phyloP scores from a whole-genome alignment of 2,329 filamentous ascomycete genomes.

The Teratosphaeria viscida region DNA sequence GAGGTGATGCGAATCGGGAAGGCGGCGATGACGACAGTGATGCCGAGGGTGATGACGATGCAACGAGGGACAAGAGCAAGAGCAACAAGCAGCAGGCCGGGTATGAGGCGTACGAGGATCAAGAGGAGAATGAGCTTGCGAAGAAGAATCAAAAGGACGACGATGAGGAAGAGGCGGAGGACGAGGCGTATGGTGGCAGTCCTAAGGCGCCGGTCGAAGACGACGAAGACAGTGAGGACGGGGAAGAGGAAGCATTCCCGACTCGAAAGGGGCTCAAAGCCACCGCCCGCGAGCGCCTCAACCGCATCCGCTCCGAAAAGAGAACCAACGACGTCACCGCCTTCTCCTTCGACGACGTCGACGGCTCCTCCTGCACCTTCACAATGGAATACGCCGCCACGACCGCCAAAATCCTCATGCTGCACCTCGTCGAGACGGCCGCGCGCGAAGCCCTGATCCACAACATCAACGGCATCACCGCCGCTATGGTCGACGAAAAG shows the following conservation, averaged over 20 bases:
- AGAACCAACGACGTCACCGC: slow-evolving; percentile 54
- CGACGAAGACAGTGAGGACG: slow-evolving; percentile 10
- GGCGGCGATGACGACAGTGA: slow-evolving; percentile 62
- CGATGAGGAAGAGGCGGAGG: slow-evolving; percentile 51
- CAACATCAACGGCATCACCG: slow-evolving; percentile 66
- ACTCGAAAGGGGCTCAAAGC: slow-evolving; percentile 22
- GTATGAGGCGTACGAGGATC: slow-evolving; percentile 86
- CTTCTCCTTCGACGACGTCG: slow-evolving; percentile 69
- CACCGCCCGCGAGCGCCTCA: slow-evolving; percentile 45
- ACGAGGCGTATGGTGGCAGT: slow-evolving; percentile 42
- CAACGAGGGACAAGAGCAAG: slow-evolving; percentile 60
- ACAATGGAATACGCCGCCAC: slow-evolving; percentile 70
- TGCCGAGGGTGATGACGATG: slow-evolving; percentile 43
- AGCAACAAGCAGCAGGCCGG: slow-evolving; percentile 71
- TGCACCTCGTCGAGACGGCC: slow-evolving; percentile 76
- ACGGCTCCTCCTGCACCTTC: slow-evolving; percentile 67
- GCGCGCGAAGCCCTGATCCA: slow-evolving; percentile 74
- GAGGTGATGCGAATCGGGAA: slow-evolving; percentile 37
- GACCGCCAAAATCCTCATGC: slow-evolving; percentile 84
- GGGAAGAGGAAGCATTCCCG: not conserved
- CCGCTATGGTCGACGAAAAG: slow-evolving; percentile 56
- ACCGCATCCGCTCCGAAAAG: slow-evolving; percentile 50
- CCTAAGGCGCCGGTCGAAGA: slow-evolving; percentile 28
- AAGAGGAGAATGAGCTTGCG: slow-evolving; percentile 72
- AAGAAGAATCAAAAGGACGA: slow-evolving; percentile 51